These are phyloP conservation scores for Sphenostylis stenocarpa DNA, from an alignment of 306 rosid species.

Conservation along the genomic window DNA sequence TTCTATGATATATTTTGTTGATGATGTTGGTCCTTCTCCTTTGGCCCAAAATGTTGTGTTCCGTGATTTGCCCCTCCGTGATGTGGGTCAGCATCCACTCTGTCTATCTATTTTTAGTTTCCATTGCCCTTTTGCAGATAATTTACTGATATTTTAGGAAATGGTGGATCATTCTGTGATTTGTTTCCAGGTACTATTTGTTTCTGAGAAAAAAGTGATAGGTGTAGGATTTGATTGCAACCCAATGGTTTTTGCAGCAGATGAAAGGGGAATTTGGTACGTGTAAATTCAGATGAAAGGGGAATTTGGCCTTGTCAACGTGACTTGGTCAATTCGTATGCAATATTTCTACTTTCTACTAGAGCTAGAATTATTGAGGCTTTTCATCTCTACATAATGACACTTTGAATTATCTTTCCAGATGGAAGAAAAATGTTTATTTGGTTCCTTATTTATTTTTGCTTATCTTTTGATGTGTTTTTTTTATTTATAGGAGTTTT, in stretches of 20 bases:
- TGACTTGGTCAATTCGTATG: not conserved
- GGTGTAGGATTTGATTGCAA: constrained; percentile 93
- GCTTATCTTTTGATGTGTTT: constrained; percentile 13
- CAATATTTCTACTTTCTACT: not conserved
- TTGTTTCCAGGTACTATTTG: constrained; percentile 79
- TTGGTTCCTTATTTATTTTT: constrained; percentile 12
- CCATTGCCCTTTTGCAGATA: constrained; percentile 16
- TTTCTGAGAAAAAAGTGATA: constrained; percentile 80
- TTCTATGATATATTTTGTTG: constrained; percentile 92
- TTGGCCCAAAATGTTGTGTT: constrained; percentile 84
- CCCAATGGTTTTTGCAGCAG: constrained; percentile 90
- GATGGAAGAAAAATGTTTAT: constrained; percentile 23
- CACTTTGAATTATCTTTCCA: constrained; percentile 33
- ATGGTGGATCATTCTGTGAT: constrained; percentile 39
- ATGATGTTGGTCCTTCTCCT: constrained; percentile 94
- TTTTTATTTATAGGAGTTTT: constrained; percentile 64
- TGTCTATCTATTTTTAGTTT: constrained; percentile 38
- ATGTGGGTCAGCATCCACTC: constrained; percentile 99
- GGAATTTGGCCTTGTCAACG: constrained; percentile 45
- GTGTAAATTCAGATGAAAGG: constrained; percentile 46
- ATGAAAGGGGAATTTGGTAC: constrained; percentile 86
- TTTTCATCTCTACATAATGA: not conserved
- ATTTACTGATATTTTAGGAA: constrained; percentile 44
- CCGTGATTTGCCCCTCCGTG: constrained; percentile 97
- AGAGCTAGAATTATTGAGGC: not conserved